Percentiles rank a stretch among this genome's conserved stretches.
These are phyloP conservation scores for Plasmodium berghei DNA, from an alignment of 169 alveolate genomes.

Conservation along the genomic window DNA sequence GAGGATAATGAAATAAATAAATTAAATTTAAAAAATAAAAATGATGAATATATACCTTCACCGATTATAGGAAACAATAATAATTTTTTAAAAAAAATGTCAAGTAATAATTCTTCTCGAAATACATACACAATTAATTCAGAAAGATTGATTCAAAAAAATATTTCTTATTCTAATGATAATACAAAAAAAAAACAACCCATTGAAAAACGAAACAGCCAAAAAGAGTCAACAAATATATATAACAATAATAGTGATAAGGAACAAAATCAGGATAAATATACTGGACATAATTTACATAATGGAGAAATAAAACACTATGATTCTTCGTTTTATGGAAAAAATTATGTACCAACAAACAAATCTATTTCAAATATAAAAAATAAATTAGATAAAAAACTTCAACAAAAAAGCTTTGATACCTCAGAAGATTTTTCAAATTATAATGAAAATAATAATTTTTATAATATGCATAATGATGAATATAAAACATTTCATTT, in stretches of 20 bases:
- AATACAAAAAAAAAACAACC: background rate
- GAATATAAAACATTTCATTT: slow-evolving; percentile 2
- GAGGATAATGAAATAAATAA: too few species aligned
- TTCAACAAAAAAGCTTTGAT: slow-evolving; percentile 4
- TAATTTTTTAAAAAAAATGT: background rate
- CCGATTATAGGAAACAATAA: background rate
- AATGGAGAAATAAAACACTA: background rate
- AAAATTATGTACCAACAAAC: background rate
- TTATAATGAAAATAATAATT: background rate
- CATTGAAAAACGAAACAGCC: background rate
- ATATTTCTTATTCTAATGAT: slow-evolving; percentile 24
- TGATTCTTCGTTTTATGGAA: slow-evolving; percentile 23
- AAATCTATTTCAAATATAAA: slow-evolving; percentile 10
- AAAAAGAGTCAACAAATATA: background rate
- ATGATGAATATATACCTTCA: background rate
- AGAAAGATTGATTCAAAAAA: slow-evolving; percentile 21
- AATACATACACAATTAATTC: background rate
- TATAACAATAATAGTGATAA: background rate
- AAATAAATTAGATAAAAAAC: background rate
- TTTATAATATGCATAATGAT: slow-evolving; percentile 12
- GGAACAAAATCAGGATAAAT: background rate
- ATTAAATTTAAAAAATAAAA: background rate
- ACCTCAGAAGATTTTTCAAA: slow-evolving; percentile 1
- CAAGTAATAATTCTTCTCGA: background rate
- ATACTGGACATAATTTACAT: too few species aligned